phyloP scores from a whole-genome alignment of 331 rosid species.

The Malus hybrid region DNA sequence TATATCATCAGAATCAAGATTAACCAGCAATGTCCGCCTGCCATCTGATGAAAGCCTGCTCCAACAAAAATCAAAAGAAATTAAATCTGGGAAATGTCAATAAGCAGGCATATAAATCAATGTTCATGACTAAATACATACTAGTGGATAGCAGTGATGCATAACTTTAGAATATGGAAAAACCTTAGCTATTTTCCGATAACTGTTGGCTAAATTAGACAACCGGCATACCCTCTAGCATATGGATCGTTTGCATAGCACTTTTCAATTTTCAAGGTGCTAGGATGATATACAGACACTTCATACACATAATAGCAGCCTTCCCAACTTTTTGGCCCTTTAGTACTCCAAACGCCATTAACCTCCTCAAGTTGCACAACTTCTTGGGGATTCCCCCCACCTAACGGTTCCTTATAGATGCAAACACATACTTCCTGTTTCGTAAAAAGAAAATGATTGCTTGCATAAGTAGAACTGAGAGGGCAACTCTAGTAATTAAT shows the following conservation, averaged over 20 bases:
- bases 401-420: constrained; percentile 54
- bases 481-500: not conserved
- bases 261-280: constrained; percentile 64
- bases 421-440: constrained; percentile 56
- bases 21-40: constrained; percentile 53
- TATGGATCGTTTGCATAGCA: constrained; percentile 88
- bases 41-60: constrained; percentile 84
- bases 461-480: not conserved
- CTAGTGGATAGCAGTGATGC: not conserved
- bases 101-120: constrained; percentile 2
- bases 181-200: constrained; percentile 18
- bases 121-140: not conserved
- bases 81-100: not conserved
- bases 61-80: constrained; percentile 17
- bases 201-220: constrained; percentile 21
- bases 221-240: constrained; percentile 79
- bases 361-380: constrained; percentile 71
- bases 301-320: constrained; percentile 83
- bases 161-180: constrained; percentile 18
- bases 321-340: constrained; percentile 77
- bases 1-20: constrained; percentile 43
- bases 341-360: constrained; percentile 77
- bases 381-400: constrained; percentile 56
- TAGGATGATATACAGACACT: constrained; percentile 79
- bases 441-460: not conserved